A percentile compares a stretch with the other conserved stretches of the same genome.
Evolutionary conservation across 495 filamentous ascomycete genomes (phyloP).

Genomic region (Neurospora sp.): DNA sequence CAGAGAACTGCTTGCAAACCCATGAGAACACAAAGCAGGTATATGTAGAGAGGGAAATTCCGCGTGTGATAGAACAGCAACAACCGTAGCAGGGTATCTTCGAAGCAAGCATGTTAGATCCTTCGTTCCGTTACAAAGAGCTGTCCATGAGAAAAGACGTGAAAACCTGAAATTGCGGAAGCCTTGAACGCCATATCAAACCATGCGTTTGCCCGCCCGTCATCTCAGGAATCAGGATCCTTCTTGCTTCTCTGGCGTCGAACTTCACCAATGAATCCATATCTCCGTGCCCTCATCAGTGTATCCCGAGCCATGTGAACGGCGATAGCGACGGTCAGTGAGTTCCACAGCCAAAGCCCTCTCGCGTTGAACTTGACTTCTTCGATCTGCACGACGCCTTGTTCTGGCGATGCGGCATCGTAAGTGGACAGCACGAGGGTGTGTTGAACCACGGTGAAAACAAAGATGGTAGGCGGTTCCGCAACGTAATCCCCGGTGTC

Average conservation of each 20-base stretch:
- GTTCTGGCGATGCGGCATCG: constrained; percentile 9
- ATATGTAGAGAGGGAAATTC: not conserved
- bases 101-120: not conserved
- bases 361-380: constrained; percentile 14
- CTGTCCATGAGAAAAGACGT: not conserved
- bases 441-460: constrained; percentile 20
- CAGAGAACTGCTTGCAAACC: not conserved
- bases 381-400: constrained; percentile 13
- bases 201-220: not conserved
- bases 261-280: not conserved
- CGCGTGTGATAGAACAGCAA: not conserved
- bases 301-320: constrained; percentile 15
- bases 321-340: constrained; percentile 20
- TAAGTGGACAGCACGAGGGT: constrained; percentile 17
- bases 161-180: not conserved
- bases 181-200: not conserved
- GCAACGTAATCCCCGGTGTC: not conserved
- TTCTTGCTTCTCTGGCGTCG: not conserved
- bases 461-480: constrained; percentile 18
- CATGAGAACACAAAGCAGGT: not conserved
- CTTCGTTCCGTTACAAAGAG: not conserved
- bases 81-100: not conserved
- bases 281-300: constrained; percentile 5
- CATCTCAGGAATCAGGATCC: constrained; percentile 18
- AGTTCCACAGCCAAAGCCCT: constrained; percentile 24